Conservation (phyloP, 1,284 basidiomycete species). For the Pseudozyma sp. region DNA sequence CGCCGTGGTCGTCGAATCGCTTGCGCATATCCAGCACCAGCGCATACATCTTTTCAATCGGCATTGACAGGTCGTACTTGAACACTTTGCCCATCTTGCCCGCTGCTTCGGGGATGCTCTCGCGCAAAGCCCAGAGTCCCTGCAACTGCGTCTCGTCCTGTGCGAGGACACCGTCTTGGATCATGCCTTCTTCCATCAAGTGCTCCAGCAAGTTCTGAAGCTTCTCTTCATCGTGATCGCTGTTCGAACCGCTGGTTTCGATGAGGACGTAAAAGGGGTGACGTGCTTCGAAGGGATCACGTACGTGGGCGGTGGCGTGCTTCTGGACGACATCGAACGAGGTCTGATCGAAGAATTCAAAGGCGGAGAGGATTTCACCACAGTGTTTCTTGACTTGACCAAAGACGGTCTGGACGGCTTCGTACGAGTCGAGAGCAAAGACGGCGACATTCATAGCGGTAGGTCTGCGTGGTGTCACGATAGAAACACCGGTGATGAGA, state of each 20-base stretch:
- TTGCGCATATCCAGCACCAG: slow-evolving; percentile 85
- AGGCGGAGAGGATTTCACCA: slow-evolving; percentile 96
- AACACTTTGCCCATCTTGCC: slow-evolving; percentile 95
- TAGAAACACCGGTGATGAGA: slow-evolving; percentile 93
- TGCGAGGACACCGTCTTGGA: slow-evolving; percentile 91
- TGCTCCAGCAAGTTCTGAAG: slow-evolving; percentile 82
- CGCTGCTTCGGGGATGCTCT: slow-evolving; percentile 90
- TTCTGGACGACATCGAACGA: slow-evolving; percentile 82
- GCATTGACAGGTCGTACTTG: slow-evolving; percentile 97
- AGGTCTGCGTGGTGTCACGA: slow-evolving; percentile 91
- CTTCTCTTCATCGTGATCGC: slow-evolving; percentile 98
- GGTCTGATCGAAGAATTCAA: slow-evolving; percentile 93
- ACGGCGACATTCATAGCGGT: slow-evolving; percentile 73
- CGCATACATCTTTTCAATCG: slow-evolving; percentile 86
- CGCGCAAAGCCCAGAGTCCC: slow-evolving; percentile 92
- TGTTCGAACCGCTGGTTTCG: slow-evolving; percentile 93
- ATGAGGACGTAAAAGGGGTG: slow-evolving; percentile 79
- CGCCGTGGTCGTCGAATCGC: slow-evolving; percentile 79
- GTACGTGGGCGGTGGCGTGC: slow-evolving; percentile 73
- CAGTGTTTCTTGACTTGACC: slow-evolving; percentile 77
- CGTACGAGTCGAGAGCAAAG: slow-evolving; percentile 73
- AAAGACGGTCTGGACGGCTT: slow-evolving; percentile 73
- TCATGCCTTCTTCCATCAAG: slow-evolving; percentile 81
- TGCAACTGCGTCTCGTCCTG: slow-evolving; percentile 91
- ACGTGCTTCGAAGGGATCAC: slow-evolving; percentile 63